Base-by-base conservation (phyloP, 139 green algal species). In the Chlorella sp. region DNA sequence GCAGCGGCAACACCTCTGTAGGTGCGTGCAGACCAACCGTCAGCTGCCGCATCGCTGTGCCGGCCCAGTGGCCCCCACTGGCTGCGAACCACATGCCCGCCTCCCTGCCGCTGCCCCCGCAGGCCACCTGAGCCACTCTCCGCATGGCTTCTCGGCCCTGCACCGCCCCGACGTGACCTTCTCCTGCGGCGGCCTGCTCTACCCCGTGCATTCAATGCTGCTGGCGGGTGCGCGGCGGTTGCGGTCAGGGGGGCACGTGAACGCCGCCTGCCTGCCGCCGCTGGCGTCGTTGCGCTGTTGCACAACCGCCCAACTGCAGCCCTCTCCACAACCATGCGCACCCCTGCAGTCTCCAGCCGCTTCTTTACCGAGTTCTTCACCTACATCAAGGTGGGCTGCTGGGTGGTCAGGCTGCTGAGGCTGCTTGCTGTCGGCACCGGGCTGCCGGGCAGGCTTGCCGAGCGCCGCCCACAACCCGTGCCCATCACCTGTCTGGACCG, bases 281-380 rank as follows among this genome's bases (percentile, higher is more conserved):
- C 68, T 51, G 16, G 15, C 63, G 63, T 28, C 13, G n/a, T n/a
- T n/a, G n/a, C n/a, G n/a, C n/a, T n/a, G n/a, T n/a, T n/a, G n/a
- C n/a, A n/a, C n/a, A n/a, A n/a, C n/a, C n/a, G n/a, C n/a, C n/a
- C n/a, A 39, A n/a, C 34, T 51, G 34, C 68, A 23, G 1, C 0
- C 39, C 39, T 47, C n/a, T n/a, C n/a, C n/a, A n/a, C n/a, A n/a
- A n/a, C n/a, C n/a, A n/a, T n/a, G n/a, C n/a, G 41, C 34, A 0
- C 18, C 12, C 70, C 70, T 78, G 70, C 70, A 78, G 70, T 60
- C 26, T 62, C 70, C 39, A 60, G 39, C 39, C 41, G 39, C 26
- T 78, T 78, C 70, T 78, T 78, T 41, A 60, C 39, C 26, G 70
- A 78, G 25, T 78, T 78, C 26, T 78, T 78, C 41, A 38, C 39